phyloP scores from a whole-genome alignment of 2,329 filamentous ascomycete species.

The Scedosporium dehoogii region DNA sequence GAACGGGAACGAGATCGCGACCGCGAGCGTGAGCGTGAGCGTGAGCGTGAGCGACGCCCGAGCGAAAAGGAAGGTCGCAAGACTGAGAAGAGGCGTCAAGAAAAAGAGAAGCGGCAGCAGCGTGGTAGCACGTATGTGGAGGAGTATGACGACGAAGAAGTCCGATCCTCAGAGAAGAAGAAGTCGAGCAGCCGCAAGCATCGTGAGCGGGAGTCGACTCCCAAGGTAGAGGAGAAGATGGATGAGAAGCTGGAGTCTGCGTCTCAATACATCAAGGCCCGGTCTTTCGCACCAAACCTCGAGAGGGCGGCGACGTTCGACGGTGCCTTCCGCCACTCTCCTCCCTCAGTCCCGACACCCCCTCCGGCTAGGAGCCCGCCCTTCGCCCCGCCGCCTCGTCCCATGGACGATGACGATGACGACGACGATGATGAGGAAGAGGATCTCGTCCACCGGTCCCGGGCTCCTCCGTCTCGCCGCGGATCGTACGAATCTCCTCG shows the following conservation, averaged over 20 bases:
- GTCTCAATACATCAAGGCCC: constrained; percentile 20
- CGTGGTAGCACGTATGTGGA: constrained; percentile 23
- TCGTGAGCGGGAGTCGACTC: constrained; percentile 22
- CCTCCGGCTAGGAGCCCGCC: constrained; percentile 20
- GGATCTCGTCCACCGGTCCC: constrained; percentile 22
- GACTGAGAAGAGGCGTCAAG: constrained; percentile 22
- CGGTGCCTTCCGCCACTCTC: constrained; percentile 13
- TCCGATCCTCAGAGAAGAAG: constrained; percentile 24
- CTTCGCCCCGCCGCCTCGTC: constrained; percentile 13
- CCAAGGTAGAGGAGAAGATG: constrained; percentile 14
- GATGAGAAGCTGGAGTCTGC: constrained; percentile 16
- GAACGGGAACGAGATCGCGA: constrained; percentile 10
- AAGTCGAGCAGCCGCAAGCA: constrained; percentile 26
- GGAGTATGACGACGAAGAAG: constrained; percentile 20
- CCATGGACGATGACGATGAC: constrained; percentile 9
- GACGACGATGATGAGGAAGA: constrained; percentile 12
- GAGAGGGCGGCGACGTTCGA: constrained; percentile 12
- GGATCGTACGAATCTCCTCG: constrained; percentile 14
- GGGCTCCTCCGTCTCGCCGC: constrained; percentile 20
- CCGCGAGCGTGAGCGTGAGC: constrained; percentile 4
- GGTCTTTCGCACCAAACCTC: constrained; percentile 7
- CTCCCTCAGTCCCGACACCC: constrained; percentile 24
- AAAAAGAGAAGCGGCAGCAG: constrained; percentile 26
- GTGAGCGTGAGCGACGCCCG: neutral
- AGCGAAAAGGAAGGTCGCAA: constrained; percentile 21